Conservation (phyloP, 257 asterid genomes). For the Salvia hispanica region DNA sequence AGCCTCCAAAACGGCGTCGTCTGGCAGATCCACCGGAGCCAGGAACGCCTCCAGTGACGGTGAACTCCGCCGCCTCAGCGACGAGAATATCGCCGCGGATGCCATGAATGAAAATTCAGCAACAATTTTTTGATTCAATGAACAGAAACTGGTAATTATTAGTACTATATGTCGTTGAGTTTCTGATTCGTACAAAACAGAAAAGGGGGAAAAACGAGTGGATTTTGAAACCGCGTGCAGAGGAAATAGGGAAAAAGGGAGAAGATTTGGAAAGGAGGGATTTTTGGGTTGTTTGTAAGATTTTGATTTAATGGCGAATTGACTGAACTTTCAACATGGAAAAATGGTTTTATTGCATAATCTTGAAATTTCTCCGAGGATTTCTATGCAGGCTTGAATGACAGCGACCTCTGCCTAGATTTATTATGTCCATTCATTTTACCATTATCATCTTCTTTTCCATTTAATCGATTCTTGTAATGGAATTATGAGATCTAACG, state of each 20-base stretch:
- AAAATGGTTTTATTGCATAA: background rate
- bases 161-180: background rate
- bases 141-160: background rate
- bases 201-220: conserved; percentile 20
- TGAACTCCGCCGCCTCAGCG: conserved; percentile 83
- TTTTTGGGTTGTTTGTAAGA: conserved; percentile 17
- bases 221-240: conserved; percentile 61
- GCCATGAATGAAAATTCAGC: conserved; percentile 50
- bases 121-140: conserved; percentile 9
- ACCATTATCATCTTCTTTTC: background rate
- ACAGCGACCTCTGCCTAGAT: conserved; percentile 43
- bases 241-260: conserved; percentile 19
- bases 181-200: background rate
- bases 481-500: background rate
- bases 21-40: conserved; percentile 75
- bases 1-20: conserved; percentile 55
- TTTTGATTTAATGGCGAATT: conserved; percentile 36
- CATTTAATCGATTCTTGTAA: background rate
- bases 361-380: conserved; percentile 22
- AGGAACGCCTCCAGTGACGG: conserved; percentile 81
- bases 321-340: conserved; percentile 38
- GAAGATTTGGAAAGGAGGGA: conserved; percentile 10
- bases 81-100: conserved; percentile 81
- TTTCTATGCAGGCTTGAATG: conserved; percentile 51
- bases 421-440: conserved; percentile 49